Conservation (phyloP, 805 yeast genomes). For the Cyberlindnera bimundalis region DNA sequence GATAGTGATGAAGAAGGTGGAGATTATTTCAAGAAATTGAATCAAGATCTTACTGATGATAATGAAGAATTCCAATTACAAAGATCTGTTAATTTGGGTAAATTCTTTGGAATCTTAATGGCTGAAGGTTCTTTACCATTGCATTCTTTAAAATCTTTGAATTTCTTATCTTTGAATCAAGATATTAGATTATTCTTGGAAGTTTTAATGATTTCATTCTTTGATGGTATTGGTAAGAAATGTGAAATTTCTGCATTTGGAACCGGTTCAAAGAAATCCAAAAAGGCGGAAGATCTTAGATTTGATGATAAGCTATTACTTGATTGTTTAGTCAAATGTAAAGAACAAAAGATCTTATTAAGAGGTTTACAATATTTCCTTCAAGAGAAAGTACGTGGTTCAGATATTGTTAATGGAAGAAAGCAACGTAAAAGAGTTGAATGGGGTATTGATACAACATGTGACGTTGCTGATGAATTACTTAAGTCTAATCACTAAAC, state of each 20-base stretch:
- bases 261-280: conserved; percentile 31
- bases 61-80: conserved; percentile 56
- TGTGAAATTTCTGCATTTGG: conserved; percentile 41
- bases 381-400: conserved; percentile 40
- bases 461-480: conserved; percentile 50
- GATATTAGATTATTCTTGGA: conserved; percentile 72
- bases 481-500: conserved; percentile 18
- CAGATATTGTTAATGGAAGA: conserved; percentile 49
- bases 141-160: conserved; percentile 67
- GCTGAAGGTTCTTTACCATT: conserved; percentile 72
- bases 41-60: conserved; percentile 32
- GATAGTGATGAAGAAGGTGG: conserved; percentile 27
- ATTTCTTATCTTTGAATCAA: conserved; percentile 59
- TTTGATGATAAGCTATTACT: conserved; percentile 48
- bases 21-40: conserved; percentile 27
- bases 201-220: conserved; percentile 62
- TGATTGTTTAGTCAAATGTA: conserved; percentile 50
- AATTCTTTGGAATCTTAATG: conserved; percentile 73
- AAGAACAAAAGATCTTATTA: conserved; percentile 53
- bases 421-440: conserved; percentile 53
- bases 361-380: conserved; percentile 67
- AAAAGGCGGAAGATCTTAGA: conserved; percentile 32
- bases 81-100: conserved; percentile 67
- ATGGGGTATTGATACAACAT: conserved; percentile 62
- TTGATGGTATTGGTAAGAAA: conserved; percentile 61